These are phyloP conservation scores for Osmanthus fragrans DNA, from an alignment of 257 asterid species.

Conservation along the genomic window DNA sequence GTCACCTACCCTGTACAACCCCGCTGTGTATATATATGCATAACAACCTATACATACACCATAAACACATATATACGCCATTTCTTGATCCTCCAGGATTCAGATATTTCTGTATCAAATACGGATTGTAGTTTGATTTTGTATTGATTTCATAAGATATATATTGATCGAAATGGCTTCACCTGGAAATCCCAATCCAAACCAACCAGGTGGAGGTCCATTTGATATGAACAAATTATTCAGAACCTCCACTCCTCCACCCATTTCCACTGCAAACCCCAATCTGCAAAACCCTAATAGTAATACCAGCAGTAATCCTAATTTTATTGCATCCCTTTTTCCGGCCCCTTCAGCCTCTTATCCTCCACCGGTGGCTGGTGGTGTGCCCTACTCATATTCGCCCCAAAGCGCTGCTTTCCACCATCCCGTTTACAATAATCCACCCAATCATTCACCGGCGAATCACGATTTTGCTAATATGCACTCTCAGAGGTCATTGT, in stretches of 20 bases:
- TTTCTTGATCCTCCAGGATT: slow-evolving; percentile 20
- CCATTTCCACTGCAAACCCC: slow-evolving; percentile 35
- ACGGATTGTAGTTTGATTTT: background rate
- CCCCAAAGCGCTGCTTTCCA: slow-evolving; percentile 57
- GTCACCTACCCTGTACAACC: background rate
- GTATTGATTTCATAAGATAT: background rate
- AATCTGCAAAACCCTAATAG: slow-evolving; percentile 45
- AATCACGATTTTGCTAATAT: slow-evolving; percentile 24
- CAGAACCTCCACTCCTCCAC: slow-evolving; percentile 55
- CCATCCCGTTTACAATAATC: slow-evolving; percentile 44
- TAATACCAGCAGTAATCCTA: background rate
- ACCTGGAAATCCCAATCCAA: slow-evolving; percentile 59
- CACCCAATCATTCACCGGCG: slow-evolving; percentile 36
- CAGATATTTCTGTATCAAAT: slow-evolving; percentile 20
- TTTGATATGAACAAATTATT: slow-evolving; percentile 73
- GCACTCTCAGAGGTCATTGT: slow-evolving; percentile 53
- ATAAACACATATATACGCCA: background rate
- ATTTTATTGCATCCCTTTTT: background rate
- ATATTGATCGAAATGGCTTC: slow-evolving; percentile 56
- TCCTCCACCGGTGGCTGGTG: slow-evolving; percentile 49
- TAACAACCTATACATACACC: slow-evolving; percentile 14
- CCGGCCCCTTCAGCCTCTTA: slow-evolving; percentile 76
- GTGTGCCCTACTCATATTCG: slow-evolving; percentile 39
- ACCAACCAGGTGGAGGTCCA: slow-evolving; percentile 70
- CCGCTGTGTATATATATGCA: background rate